Conservation (phyloP, 2,329 filamentous ascomycete species). For the Cylindrodendrum hubeiense region DNA sequence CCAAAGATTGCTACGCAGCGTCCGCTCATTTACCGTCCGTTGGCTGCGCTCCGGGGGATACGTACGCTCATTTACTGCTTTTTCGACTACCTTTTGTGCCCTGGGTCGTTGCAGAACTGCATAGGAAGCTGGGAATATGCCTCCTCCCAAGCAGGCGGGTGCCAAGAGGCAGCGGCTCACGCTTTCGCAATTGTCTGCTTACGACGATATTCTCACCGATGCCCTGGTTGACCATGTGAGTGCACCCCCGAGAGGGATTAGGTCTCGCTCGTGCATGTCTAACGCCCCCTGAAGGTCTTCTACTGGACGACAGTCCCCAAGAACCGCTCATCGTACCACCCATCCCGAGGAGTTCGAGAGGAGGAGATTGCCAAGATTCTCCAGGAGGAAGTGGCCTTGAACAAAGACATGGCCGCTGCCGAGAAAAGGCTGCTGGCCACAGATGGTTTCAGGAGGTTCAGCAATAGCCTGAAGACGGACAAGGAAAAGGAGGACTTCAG, state of each 20-base stretch:
- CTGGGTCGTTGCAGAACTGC: slow-evolving; percentile 1
- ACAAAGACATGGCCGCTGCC: slow-evolving; percentile 77
- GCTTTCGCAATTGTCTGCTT: slow-evolving; percentile 87
- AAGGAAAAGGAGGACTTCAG: slow-evolving; percentile 90
- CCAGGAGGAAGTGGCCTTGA: slow-evolving; percentile 76
- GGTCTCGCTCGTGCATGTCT: slow-evolving; percentile 29
- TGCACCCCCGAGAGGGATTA: slow-evolving; percentile 39
- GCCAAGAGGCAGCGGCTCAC: slow-evolving; percentile 81
- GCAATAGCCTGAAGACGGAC: slow-evolving; percentile 74
- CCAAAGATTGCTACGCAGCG: slow-evolving; percentile 26
- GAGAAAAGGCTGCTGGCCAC: slow-evolving; percentile 80
- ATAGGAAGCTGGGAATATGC: slow-evolving; percentile 45
- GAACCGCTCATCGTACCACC: slow-evolving; percentile 87
- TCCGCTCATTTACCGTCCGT: slow-evolving; percentile 28
- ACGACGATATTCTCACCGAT: slow-evolving; percentile 97
- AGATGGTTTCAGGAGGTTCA: slow-evolving; percentile 79
- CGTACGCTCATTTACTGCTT: slow-evolving; percentile 38
- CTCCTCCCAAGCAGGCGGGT: slow-evolving; percentile 50
- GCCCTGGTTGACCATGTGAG: slow-evolving; percentile 93
- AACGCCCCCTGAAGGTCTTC: slow-evolving; percentile 73
- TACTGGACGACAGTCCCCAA: slow-evolving; percentile 98
- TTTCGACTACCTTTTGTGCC: slow-evolving; percentile 14
- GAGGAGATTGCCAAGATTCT: slow-evolving; percentile 72
- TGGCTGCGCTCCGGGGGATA: slow-evolving; percentile 30
- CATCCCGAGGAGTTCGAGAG: slow-evolving; percentile 81